Evolutionary conservation across 176 grass and related monocot genomes (phyloP).

Genomic region (Oryza meridionalis): DNA sequence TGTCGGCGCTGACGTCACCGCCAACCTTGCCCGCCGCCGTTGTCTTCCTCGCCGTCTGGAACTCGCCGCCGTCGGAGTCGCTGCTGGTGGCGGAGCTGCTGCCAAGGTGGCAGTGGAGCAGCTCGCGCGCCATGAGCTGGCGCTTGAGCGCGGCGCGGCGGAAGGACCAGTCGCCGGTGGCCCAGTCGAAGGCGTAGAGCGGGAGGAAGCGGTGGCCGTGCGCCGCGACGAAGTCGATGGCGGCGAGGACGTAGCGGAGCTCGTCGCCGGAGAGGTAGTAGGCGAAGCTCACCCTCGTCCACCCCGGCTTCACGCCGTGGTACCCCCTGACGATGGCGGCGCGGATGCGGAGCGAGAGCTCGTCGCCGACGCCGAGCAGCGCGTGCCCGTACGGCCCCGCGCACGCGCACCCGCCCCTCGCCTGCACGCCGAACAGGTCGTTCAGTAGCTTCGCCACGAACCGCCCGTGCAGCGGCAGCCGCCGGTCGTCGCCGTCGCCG

Average conservation of each 20-base stretch:
- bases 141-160: slow-evolving; percentile 47
- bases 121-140: slow-evolving; percentile 42
- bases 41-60: not conserved
- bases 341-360: slow-evolving; percentile 68
- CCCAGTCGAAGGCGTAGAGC: slow-evolving; percentile 76
- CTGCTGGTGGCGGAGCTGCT: not conserved
- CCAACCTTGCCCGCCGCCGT: not conserved
- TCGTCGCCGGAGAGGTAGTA: slow-evolving; percentile 76
- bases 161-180: slow-evolving; percentile 73
- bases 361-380: slow-evolving; percentile 56
- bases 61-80: not conserved
- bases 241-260: slow-evolving; percentile 59
- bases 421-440: slow-evolving; percentile 90
- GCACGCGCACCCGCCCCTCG: slow-evolving; percentile 77
- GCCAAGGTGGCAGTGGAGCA: slow-evolving; percentile 14
- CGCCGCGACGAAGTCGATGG: slow-evolving; percentile 69
- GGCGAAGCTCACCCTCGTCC: slow-evolving; percentile 81
- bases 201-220: slow-evolving; percentile 80
- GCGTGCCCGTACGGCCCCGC: slow-evolving; percentile 77
- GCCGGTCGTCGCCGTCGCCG: not conserved
- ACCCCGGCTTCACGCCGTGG: slow-evolving; percentile 79
- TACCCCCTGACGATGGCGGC: slow-evolving; percentile 57
- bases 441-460: slow-evolving; percentile 77
- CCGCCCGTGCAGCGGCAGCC: slow-evolving; percentile 69
- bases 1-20: not conserved